These are phyloP conservation scores for Hibiscus trionum DNA, from an alignment of 345 rosid genomes.

Conservation along the genomic window DNA sequence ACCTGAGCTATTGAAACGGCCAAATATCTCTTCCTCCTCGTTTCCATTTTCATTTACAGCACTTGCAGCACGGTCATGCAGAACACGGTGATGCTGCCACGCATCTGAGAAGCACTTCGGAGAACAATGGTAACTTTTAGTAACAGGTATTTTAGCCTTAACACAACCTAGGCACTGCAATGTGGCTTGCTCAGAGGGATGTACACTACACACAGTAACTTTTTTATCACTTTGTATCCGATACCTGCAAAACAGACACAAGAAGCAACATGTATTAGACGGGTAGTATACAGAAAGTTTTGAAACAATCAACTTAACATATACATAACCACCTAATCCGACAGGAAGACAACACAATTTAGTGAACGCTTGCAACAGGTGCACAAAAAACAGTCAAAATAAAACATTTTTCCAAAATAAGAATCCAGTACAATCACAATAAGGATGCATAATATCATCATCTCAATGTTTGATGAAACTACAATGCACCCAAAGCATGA, in stretches of 20 bases:
- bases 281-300: neutral
- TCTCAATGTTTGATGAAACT: neutral
- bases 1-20: slow-evolving; percentile 73
- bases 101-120: slow-evolving; percentile 93
- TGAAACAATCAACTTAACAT: neutral
- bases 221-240: slow-evolving; percentile 87
- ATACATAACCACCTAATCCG: neutral
- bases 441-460: neutral
- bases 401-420: neutral
- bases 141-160: slow-evolving; percentile 73
- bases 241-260: slow-evolving; percentile 51
- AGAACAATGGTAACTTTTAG: slow-evolving; percentile 89
- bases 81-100: slow-evolving; percentile 96
- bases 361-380: neutral
- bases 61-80: slow-evolving; percentile 92
- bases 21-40: slow-evolving; percentile 83
- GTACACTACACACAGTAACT: slow-evolving; percentile 82
- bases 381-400: neutral
- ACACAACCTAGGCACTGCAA: slow-evolving; percentile 86
- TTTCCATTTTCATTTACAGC: slow-evolving; percentile 73
- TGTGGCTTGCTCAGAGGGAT: slow-evolving; percentile 85
- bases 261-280: neutral
- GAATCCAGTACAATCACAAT: neutral
- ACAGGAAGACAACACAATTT: slow-evolving; percentile 4
- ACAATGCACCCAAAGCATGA: neutral